Evolutionary conservation across 106 monocot genomes (phyloP).

Genomic region (Triglochin maritima): DNA sequence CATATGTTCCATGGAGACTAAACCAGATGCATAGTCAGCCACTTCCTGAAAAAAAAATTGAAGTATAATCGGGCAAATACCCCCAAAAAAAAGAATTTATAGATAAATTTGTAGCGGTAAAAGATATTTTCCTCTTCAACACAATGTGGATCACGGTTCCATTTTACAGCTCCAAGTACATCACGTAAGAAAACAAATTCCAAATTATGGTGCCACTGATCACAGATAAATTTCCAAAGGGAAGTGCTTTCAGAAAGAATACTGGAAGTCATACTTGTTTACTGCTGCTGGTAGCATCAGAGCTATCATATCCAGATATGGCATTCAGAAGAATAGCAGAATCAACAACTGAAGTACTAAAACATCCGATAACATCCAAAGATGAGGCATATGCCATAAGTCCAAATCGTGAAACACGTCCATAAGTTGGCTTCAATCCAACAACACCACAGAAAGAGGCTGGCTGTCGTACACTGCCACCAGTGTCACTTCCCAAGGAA

Average conservation of each 20-base stretch:
- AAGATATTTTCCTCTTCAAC: neutral
- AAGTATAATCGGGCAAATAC: neutral
- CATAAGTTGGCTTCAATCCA: conserved; percentile 93
- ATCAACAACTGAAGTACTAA: conserved; percentile 71
- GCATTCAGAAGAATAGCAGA: conserved; percentile 59
- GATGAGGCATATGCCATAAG: conserved; percentile 99
- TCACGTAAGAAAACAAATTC: neutral
- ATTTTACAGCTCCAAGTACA: neutral
- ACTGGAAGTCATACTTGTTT: conserved; percentile 33
- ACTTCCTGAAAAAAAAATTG: conserved; percentile 47
- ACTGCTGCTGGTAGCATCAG: conserved; percentile 75
- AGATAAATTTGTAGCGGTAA: too few relatives aligned
- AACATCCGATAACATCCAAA: conserved; percentile 81
- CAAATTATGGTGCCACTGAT: neutral
- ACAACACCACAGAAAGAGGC: conserved; percentile 98
- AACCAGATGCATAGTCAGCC: conserved; percentile 46
- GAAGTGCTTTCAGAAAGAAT: neutral
- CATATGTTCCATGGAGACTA: conserved; percentile 34
- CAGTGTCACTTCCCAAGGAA: conserved; percentile 90
- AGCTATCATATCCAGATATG: conserved; percentile 77
- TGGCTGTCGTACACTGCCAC: conserved; percentile 96
- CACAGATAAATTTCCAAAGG: neutral
- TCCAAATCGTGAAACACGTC: conserved; percentile 81
- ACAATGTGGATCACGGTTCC: neutral
- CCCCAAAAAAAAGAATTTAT: too few relatives aligned